Conservation (phyloP, 768 basidiomycete species). For the Leucocoprinus sp. region DNA sequence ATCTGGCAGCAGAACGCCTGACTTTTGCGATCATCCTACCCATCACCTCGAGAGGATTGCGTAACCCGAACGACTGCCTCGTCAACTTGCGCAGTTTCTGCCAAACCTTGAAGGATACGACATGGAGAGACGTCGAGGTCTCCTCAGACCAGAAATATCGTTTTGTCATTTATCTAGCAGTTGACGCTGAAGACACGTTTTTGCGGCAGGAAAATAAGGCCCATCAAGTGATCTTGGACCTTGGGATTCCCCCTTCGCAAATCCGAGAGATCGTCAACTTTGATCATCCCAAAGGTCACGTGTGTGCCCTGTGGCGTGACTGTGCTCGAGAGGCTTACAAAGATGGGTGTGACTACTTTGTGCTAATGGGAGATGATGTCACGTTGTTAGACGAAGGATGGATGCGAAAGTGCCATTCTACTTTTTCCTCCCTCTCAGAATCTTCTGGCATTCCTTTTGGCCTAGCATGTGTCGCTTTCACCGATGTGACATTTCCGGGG, state of each 20-base stretch:
- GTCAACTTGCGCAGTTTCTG: constrained; percentile 34
- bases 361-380: constrained; percentile 50
- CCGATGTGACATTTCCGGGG: constrained; percentile 44
- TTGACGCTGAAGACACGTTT: constrained; percentile 41
- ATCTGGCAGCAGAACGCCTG: constrained; percentile 25
- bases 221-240: constrained; percentile 25
- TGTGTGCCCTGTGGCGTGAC: constrained; percentile 48
- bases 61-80: constrained; percentile 30
- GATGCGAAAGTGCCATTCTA: constrained; percentile 34
- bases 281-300: constrained; percentile 33
- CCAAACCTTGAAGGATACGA: constrained; percentile 35
- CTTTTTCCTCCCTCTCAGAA: constrained; percentile 28
- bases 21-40: constrained; percentile 50
- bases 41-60: constrained; percentile 42
- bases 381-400: constrained; percentile 42
- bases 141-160: background rate
- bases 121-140: constrained; percentile 29
- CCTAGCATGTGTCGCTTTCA: constrained; percentile 52
- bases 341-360: constrained; percentile 41
- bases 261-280: constrained; percentile 30
- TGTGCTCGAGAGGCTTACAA: constrained; percentile 40
- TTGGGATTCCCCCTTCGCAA: constrained; percentile 22
- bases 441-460: constrained; percentile 29
- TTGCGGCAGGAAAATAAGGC: constrained; percentile 25
- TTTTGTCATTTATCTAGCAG: constrained; percentile 38